These are phyloP conservation scores for Ascochyta lentis DNA, from an alignment of 2,329 filamentous ascomycete species.

Conservation along the genomic window DNA sequence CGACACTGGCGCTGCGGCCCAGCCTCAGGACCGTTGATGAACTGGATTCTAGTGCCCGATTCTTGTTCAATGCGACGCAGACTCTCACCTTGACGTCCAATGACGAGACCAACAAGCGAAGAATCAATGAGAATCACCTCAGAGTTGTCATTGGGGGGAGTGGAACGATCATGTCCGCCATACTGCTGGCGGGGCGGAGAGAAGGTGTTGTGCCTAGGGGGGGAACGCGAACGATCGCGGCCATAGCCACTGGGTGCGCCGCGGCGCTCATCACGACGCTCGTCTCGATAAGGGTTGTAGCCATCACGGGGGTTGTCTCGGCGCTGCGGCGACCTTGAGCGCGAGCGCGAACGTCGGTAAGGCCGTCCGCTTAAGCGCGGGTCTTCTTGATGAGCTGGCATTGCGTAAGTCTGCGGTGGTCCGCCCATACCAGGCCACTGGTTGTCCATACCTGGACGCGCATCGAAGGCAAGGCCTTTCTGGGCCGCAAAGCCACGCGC, in stretches of 20 bases:
- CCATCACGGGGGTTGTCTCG: slow-evolving; percentile 77
- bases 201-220: slow-evolving; percentile 64
- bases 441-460: slow-evolving; percentile 51
- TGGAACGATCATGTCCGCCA: slow-evolving; percentile 61
- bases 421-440: slow-evolving; percentile 50
- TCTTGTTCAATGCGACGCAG: slow-evolving; percentile 83
- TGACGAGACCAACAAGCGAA: slow-evolving; percentile 85
- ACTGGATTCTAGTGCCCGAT: slow-evolving; percentile 84
- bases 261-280: slow-evolving; percentile 73
- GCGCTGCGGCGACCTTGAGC: slow-evolving; percentile 62
- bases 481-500: slow-evolving; percentile 82
- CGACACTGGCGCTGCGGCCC: slow-evolving; percentile 82
- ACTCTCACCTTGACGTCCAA: slow-evolving; percentile 89
- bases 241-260: slow-evolving; percentile 61
- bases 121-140: slow-evolving; percentile 89
- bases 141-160: slow-evolving; percentile 70
- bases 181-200: slow-evolving; percentile 63
- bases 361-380: slow-evolving; percentile 59
- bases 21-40: slow-evolving; percentile 77
- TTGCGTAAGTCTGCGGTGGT: slow-evolving; percentile 41
- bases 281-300: slow-evolving; percentile 84
- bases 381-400: slow-evolving; percentile 52
- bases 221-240: slow-evolving; percentile 77
- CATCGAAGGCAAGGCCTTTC: slow-evolving; percentile 68
- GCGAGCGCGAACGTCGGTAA: slow-evolving; percentile 76